phyloP scores from a whole-genome alignment of 805 yeast genomes.

The Saccharomycopsis sp. region DNA sequence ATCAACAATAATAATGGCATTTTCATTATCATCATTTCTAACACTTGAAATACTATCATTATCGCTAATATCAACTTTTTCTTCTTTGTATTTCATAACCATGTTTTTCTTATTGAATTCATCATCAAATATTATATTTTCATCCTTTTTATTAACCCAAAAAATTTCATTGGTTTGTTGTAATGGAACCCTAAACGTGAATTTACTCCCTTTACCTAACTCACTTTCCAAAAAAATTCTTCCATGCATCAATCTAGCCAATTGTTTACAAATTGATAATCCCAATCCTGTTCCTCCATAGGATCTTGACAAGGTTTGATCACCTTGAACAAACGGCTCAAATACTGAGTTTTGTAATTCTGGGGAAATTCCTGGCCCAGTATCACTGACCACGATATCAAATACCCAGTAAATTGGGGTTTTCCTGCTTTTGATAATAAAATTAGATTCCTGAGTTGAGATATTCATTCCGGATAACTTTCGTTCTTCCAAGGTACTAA shows the following conservation, averaged over 20 bases:
- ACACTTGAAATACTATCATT: not conserved
- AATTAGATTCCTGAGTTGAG: slow-evolving; percentile 16
- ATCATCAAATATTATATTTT: slow-evolving; percentile 43
- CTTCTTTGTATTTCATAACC: slow-evolving; percentile 28
- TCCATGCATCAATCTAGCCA: slow-evolving; percentile 88
- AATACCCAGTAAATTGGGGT: slow-evolving; percentile 43
- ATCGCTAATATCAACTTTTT: not conserved
- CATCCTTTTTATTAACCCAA: slow-evolving; percentile 20
- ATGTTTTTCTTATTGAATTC: slow-evolving; percentile 49
- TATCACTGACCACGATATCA: slow-evolving; percentile 70
- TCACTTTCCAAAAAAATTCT: slow-evolving; percentile 62
- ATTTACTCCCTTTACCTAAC: slow-evolving; percentile 77
- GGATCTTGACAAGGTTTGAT: slow-evolving; percentile 81
- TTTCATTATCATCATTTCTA: not conserved
- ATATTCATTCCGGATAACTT: slow-evolving; percentile 13
- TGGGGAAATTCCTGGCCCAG: slow-evolving; percentile 91
- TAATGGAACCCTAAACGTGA: slow-evolving; percentile 70
- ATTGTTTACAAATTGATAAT: slow-evolving; percentile 76
- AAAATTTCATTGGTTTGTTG: slow-evolving; percentile 32
- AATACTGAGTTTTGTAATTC: slow-evolving; percentile 75
- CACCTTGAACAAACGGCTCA: slow-evolving; percentile 97
- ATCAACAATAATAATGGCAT: too few relatives aligned
- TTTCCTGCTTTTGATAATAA: slow-evolving; percentile 15
- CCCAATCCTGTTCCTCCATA: slow-evolving; percentile 97
- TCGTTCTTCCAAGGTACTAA: slow-evolving; percentile 11